These are phyloP conservation scores for Gossypium mustelinum DNA, from an alignment of 345 rosid species.

Conservation along the genomic window DNA sequence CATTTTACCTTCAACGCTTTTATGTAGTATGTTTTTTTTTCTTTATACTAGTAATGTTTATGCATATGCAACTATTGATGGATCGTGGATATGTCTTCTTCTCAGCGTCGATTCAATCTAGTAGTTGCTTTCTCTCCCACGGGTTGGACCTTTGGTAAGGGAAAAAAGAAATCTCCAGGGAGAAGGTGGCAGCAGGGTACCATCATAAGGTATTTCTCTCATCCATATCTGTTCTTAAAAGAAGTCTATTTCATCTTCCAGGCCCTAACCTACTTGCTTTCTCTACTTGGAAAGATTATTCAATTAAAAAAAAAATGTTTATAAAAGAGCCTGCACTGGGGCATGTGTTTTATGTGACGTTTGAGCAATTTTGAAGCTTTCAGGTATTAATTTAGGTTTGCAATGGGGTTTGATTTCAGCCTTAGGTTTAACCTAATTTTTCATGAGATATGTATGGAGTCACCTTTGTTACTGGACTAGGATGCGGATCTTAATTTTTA, in stretches of 20 bases:
- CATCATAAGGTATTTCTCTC: slow-evolving; percentile 61
- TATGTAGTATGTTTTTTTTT: background rate
- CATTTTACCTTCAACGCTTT: background rate
- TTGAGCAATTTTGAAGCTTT: background rate
- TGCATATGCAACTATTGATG: background rate
- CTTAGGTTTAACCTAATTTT: background rate
- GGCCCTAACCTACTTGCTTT: too few species aligned
- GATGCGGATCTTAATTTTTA: too few species aligned
- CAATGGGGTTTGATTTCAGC: background rate
- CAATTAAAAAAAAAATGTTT: too few species aligned
- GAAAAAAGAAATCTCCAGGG: slow-evolving; percentile 79
- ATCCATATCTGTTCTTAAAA: background rate
- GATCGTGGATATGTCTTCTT: background rate
- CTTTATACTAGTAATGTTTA: background rate
- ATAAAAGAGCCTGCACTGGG: background rate
- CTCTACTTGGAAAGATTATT: too few species aligned
- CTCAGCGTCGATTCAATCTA: slow-evolving; percentile 70
- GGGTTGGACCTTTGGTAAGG: slow-evolving; percentile 89
- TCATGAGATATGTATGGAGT: background rate
- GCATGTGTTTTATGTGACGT: background rate
- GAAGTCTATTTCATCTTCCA: background rate
- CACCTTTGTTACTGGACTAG: background rate
- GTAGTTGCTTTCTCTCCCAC: slow-evolving; percentile 92
- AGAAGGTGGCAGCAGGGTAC: slow-evolving; percentile 95
- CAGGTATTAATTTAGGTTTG: background rate